Evolutionary conservation across 106 monocot genomes (phyloP).

Genomic region (Amphibolis antarctica): DNA sequence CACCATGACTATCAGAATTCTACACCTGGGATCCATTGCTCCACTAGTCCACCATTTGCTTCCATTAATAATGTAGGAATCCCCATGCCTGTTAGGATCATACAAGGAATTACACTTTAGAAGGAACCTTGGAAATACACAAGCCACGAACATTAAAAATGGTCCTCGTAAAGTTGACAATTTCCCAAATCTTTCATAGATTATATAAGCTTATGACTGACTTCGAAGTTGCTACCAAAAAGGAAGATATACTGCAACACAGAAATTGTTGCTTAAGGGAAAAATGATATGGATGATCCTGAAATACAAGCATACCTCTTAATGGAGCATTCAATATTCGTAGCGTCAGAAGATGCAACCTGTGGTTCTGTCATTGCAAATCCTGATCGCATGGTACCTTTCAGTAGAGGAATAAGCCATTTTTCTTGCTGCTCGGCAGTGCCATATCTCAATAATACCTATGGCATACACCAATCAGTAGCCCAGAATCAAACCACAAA

Average conservation of each 20-base stretch:
- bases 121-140: not conserved
- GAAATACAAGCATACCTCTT: conserved; percentile 29
- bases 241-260: not conserved
- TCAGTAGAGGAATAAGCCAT: conserved; percentile 85
- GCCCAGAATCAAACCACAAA: not conserved
- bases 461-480: not conserved
- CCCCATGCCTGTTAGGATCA: conserved; percentile 35
- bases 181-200: no score
- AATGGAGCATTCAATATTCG: conserved; percentile 94
- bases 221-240: no score
- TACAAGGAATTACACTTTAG: not conserved
- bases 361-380: conserved; percentile 99
- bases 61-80: conserved; percentile 83
- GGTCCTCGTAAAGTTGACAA: no score
- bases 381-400: conserved; percentile 90
- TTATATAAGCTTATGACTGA: no score
- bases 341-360: conserved; percentile 99
- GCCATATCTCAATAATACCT: conserved; percentile 96
- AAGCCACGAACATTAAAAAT: no score
- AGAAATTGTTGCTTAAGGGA: not conserved
- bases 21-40: conserved; percentile 98
- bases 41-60: conserved; percentile 99
- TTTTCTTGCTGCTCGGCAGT: conserved; percentile 67
- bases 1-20: conserved; percentile 88
- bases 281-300: not conserved